These are phyloP conservation scores for Aurantiochytrium sp. DNA, from an alignment of 108 stramenopile genomes.

Conservation along the genomic window DNA sequence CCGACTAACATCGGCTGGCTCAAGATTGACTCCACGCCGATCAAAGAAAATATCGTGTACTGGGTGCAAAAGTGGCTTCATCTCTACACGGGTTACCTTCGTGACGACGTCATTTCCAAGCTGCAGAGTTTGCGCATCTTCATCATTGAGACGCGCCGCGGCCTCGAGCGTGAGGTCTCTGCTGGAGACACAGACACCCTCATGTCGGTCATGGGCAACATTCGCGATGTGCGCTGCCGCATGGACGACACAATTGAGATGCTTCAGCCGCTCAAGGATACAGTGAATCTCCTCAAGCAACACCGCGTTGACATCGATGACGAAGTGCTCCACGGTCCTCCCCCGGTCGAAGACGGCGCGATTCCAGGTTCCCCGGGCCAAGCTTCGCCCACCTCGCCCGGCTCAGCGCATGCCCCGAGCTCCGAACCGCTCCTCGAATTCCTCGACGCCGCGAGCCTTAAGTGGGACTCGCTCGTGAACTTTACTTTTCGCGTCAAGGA, in stretches of 20 bases:
- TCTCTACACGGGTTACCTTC: slow-evolving; percentile 58
- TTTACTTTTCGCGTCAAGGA: slow-evolving; percentile 75
- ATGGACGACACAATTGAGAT: slow-evolving; percentile 59
- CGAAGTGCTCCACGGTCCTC: slow-evolving; percentile 28
- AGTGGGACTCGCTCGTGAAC: slow-evolving; percentile 72
- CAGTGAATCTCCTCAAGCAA: slow-evolving; percentile 57
- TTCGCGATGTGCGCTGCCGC: slow-evolving; percentile 67
- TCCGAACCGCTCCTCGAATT: slow-evolving; percentile 50
- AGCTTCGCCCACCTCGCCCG: background rate
- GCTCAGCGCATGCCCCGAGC: background rate
- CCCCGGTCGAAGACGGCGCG: background rate
- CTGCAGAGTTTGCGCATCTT: slow-evolving; percentile 56
- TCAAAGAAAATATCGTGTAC: slow-evolving; percentile 58
- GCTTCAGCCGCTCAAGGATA: slow-evolving; percentile 67
- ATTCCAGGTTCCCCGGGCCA: background rate
- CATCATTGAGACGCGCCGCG: slow-evolving; percentile 58
- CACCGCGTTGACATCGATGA: slow-evolving; percentile 66
- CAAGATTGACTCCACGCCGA: slow-evolving; percentile 63
- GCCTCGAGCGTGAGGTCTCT: slow-evolving; percentile 44
- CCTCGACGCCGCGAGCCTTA: slow-evolving; percentile 69
- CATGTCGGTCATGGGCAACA: slow-evolving; percentile 69
- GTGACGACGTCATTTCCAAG: slow-evolving; percentile 44
- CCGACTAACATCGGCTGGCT: slow-evolving; percentile 71
- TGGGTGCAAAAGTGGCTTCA: slow-evolving; percentile 64
- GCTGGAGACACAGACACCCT: slow-evolving; percentile 51